Evolutionary conservation across 1,284 basidiomycete species (phyloP).

Genomic region (Ceratobasidium sp.): DNA sequence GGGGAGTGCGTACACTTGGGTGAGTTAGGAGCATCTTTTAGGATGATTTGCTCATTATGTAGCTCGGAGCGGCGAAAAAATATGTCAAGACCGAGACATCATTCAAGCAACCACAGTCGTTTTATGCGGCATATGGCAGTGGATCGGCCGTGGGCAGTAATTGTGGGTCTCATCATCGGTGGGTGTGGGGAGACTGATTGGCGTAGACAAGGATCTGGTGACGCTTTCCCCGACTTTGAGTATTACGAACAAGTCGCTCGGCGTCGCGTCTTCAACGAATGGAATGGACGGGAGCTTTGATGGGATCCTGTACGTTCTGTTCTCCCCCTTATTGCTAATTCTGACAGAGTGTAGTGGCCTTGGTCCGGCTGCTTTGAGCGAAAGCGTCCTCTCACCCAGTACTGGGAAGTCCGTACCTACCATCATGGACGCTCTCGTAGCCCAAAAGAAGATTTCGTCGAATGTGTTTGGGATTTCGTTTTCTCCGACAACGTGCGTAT

Average conservation of each 20-base stretch:
- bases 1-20: slow-evolving; percentile 35
- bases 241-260: slow-evolving; percentile 27
- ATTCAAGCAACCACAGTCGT: slow-evolving; percentile 5
- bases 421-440: slow-evolving; percentile 28
- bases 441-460: slow-evolving; percentile 25
- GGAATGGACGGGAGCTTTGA: slow-evolving; percentile 9
- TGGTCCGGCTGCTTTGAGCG: slow-evolving; percentile 1
- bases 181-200: not conserved
- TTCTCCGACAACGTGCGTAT: slow-evolving; percentile 11
- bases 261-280: slow-evolving; percentile 23
- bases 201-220: slow-evolving; percentile 27
- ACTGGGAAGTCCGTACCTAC: slow-evolving; percentile 19
- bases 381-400: not conserved
- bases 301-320: slow-evolving; percentile 19
- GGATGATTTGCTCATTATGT: not conserved
- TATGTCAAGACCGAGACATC: slow-evolving; percentile 26
- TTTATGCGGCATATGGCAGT: slow-evolving; percentile 22
- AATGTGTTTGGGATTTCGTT: slow-evolving; percentile 31
- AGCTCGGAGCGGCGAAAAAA: slow-evolving; percentile 29
- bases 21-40: not conserved
- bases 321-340: not conserved
- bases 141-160: slow-evolving; percentile 26
- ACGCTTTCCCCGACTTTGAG: slow-evolving; percentile 13
- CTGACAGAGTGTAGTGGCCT: slow-evolving; percentile 2
- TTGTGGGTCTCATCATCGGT: not conserved